phyloP scores from a whole-genome alignment of 805 yeast species.

The Citeromyces nyonsensis region DNA sequence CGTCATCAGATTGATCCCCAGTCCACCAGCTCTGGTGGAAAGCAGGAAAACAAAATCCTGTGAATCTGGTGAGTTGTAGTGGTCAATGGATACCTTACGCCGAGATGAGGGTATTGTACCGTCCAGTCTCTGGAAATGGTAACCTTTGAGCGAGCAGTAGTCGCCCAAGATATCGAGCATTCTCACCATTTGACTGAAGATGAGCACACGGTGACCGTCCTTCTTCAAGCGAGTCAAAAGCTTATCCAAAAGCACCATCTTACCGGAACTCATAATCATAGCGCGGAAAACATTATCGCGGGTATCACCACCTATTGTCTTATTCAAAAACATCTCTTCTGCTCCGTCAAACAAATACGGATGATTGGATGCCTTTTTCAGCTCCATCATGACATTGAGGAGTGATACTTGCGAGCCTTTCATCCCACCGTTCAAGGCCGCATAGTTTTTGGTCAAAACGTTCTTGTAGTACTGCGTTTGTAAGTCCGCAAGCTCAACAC shows the following conservation, averaged over 20 bases:
- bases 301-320: slow-evolving; percentile 40
- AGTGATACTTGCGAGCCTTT: slow-evolving; percentile 73
- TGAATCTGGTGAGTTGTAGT: slow-evolving; percentile 87
- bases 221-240: slow-evolving; percentile 66
- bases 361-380: slow-evolving; percentile 94
- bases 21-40: slow-evolving; percentile 96
- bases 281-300: slow-evolving; percentile 81
- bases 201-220: slow-evolving; percentile 93
- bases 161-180: slow-evolving; percentile 93
- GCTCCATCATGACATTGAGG: slow-evolving; percentile 85
- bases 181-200: slow-evolving; percentile 95
- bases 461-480: slow-evolving; percentile 94
- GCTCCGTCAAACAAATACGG: slow-evolving; percentile 93
- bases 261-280: slow-evolving; percentile 93
- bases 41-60: slow-evolving; percentile 82
- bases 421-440: slow-evolving; percentile 79
- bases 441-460: slow-evolving; percentile 80
- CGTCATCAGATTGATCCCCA: slow-evolving; percentile 96
- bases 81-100: slow-evolving; percentile 89
- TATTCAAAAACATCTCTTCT: slow-evolving; percentile 63
- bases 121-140: slow-evolving; percentile 82
- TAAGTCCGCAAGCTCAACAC: slow-evolving; percentile 89
- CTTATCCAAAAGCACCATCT: slow-evolving; percentile 92
- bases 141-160: slow-evolving; percentile 75
- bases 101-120: slow-evolving; percentile 94